Conservation (phyloP, 768 basidiomycete species). For the Lactarius sp. region DNA sequence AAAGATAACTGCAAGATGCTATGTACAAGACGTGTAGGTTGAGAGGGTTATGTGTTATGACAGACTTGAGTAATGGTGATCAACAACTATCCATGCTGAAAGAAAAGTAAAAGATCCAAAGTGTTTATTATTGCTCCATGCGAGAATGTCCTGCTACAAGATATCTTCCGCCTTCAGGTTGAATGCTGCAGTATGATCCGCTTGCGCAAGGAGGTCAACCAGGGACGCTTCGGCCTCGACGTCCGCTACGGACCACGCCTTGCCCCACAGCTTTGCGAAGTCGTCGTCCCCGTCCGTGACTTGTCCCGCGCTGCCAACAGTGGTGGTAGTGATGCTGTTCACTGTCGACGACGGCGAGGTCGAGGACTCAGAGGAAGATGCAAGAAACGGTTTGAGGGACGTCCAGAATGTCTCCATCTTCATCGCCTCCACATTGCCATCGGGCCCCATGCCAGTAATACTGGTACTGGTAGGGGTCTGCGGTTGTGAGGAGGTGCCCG, state of each 20-base stretch:
- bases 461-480: background rate
- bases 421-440: background rate
- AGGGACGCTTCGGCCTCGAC: background rate
- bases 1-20: background rate
- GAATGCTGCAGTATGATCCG: background rate
- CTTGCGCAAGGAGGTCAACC: conserved; percentile 4
- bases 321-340: background rate
- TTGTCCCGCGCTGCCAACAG: background rate
- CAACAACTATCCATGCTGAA: background rate
- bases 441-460: background rate
- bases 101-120: background rate
- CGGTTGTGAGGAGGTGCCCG: background rate
- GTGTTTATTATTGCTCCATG: background rate
- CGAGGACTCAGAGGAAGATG: background rate
- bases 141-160: conserved; percentile 14
- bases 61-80: background rate
- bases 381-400: conserved; percentile 14
- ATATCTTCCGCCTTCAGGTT: conserved; percentile 16
- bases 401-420: conserved; percentile 21
- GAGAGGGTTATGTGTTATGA: background rate
- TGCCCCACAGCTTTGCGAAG: conserved; percentile 2
- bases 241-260: background rate
- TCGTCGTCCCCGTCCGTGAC: background rate
- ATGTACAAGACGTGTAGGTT: background rate
- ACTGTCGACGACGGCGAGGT: background rate